These are phyloP conservation scores for Xylaria grammica DNA, from an alignment of 495 filamentous ascomycete genomes.

Conservation along the genomic window DNA sequence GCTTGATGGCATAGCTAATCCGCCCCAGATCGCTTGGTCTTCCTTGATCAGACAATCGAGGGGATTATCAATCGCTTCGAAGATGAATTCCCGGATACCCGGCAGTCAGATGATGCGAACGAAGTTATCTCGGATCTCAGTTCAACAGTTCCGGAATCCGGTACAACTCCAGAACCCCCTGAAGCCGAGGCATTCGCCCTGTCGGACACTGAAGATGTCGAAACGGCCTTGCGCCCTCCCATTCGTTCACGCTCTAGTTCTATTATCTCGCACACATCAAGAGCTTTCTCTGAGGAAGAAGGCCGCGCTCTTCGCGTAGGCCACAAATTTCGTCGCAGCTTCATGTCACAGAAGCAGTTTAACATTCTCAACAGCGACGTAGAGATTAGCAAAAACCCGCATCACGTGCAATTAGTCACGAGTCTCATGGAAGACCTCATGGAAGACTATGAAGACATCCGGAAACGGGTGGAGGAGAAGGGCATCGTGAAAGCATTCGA, in stretches of 20 bases:
- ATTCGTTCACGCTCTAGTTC: conserved; percentile 72
- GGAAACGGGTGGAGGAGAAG: conserved; percentile 57
- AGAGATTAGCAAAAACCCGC: conserved; percentile 58
- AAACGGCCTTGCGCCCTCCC: conserved; percentile 42
- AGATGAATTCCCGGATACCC: conserved; percentile 91
- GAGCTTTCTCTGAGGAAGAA: conserved; percentile 84
- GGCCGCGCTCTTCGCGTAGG: conserved; percentile 84
- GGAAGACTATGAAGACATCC: conserved; percentile 62
- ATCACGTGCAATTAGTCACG: conserved; percentile 61
- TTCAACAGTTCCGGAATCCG: conserved; percentile 44
- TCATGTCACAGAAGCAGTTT: conserved; percentile 53
- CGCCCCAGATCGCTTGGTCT: conserved; percentile 74
- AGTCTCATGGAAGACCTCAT: conserved; percentile 66
- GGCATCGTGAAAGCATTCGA: conserved; percentile 65
- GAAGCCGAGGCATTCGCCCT: conserved; percentile 36
- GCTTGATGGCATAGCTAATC: conserved; percentile 25
- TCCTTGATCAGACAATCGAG: conserved; percentile 86
- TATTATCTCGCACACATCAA: conserved; percentile 78
- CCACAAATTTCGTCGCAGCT: conserved; percentile 73
- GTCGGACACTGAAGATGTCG: conserved; percentile 46
- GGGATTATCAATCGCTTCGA: conserved; percentile 95
- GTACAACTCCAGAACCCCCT: conserved; percentile 30
- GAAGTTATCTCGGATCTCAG: conserved; percentile 34
- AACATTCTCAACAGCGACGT: conserved; percentile 46
- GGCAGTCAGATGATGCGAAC: conserved; percentile 58